Evolutionary conservation across 306 rosid species (phyloP), one percentile per base, ranked within the genome.

Genomic region (Boehmeria nivea): DNA sequence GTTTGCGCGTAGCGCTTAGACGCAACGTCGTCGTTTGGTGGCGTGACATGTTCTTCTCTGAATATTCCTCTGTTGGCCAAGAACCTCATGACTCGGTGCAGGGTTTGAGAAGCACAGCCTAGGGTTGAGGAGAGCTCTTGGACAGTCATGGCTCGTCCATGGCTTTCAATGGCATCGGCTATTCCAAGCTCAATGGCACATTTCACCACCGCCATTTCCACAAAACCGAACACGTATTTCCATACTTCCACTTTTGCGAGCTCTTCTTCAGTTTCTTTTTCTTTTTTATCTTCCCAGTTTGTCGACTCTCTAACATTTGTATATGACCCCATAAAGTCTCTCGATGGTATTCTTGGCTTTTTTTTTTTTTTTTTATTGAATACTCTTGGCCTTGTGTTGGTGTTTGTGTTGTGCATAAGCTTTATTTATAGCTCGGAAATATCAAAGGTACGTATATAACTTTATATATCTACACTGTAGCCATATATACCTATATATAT

Each of bases 101-200:
- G 66, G 13, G 17, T 19, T 13, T 53, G 21, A 4, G 69, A 36
- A 49, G 51, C 76, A 19, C 95, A 81, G 0, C 26, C 42, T 14
- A 78, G 52, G 16, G 79, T 19, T 19, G 83, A 55, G 3, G 93
- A 72, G 6, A 89, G 19, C 28, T 81, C 77, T 2, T 65, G 43
- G 6, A 86, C 63, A 18, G 89, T 71, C 48, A 89, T 71, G 59
- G 85, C 74, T 12, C 57, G 23, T 54, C 71, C 78, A 44, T 81
- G 73, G 3, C 13, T 61, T 72, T 81, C 95, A 3, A 86, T 72
- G 48, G 74, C 62, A 9, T 89, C 95, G 0, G 85, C 78, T 55
- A 89, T 72, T 56, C 76, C 76, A 12, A 89, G 85, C 46, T 89
- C 82, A 43, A 89, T 64, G 15, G 81, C 82, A 57, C 95, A 83